Conservation (phyloP, 2,329 filamentous ascomycete species). For the Colletotrichum theobromicola region DNA sequence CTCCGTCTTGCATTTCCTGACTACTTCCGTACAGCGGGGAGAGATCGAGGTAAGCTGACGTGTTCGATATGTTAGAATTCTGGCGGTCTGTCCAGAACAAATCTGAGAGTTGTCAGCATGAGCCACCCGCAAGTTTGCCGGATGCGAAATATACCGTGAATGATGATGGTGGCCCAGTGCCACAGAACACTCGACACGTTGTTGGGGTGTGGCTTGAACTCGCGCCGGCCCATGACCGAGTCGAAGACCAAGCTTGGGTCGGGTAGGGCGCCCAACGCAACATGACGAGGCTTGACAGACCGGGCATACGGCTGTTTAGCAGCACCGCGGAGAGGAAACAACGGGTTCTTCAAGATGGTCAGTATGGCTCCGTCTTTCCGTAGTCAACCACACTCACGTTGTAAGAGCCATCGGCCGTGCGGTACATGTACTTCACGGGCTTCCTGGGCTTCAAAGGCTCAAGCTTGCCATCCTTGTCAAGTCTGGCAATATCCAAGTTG, state of each 20-base stretch:
- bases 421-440: conserved; percentile 64
- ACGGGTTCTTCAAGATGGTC: conserved; percentile 56
- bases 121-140: accelerated
- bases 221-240: conserved; percentile 57
- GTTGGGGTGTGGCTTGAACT: conserved; percentile 68
- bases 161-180: conserved; percentile 61
- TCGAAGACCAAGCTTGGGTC: conserved; percentile 71
- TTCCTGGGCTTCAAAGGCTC: too few species aligned
- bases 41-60: conserved; percentile 75
- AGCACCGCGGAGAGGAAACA: conserved; percentile 68
- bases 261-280: conserved; percentile 68
- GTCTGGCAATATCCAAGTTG: neutral
- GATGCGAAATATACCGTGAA: conserved; percentile 58
- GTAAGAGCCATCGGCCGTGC: conserved; percentile 72
- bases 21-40: conserved; percentile 75
- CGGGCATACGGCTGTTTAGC: conserved; percentile 72
- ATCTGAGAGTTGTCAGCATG: conserved; percentile 42
- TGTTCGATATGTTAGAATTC: conserved; percentile 67
- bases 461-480: neutral
- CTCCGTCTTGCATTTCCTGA: conserved; percentile 67
- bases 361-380: neutral
- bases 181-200: conserved; percentile 73
- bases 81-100: conserved; percentile 72
- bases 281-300: conserved; percentile 62
- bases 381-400: conserved; percentile 50